These are phyloP conservation scores for Populus nigra DNA, from an alignment of 345 rosid genomes.

Conservation along the genomic window DNA sequence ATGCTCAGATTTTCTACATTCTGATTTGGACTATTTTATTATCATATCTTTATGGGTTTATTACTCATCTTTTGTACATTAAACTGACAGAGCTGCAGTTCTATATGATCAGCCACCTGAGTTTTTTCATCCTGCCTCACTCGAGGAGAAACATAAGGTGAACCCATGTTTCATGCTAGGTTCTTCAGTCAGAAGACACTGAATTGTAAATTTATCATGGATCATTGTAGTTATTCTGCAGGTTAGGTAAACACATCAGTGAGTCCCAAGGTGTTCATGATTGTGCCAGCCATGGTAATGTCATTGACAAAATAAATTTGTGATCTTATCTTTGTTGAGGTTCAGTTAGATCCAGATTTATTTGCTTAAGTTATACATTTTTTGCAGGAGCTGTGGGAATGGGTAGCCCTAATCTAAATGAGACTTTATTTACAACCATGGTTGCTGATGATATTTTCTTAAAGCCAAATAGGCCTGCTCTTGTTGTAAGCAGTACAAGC, in stretches of 20 bases:
- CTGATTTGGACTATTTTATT: slow-evolving; percentile 1
- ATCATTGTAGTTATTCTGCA: slow-evolving; percentile 69
- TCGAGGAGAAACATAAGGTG: slow-evolving; percentile 83
- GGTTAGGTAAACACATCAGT: slow-evolving; percentile 54
- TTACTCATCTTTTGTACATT: slow-evolving; percentile 7
- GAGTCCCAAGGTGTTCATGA: slow-evolving; percentile 57
- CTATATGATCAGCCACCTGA: slow-evolving; percentile 96
- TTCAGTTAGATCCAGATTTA: neutral
- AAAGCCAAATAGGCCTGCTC: slow-evolving; percentile 80
- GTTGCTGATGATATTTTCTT: slow-evolving; percentile 37
- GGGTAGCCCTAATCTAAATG: slow-evolving; percentile 34
- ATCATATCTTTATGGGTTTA: slow-evolving; percentile 4
- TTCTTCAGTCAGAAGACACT: neutral
- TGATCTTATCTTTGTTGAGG: neutral
- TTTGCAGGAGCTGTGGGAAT: slow-evolving; percentile 26
- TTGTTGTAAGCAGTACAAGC: slow-evolving; percentile 97
- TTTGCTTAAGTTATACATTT: neutral
- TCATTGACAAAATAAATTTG: neutral
- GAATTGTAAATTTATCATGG: slow-evolving; percentile 5
- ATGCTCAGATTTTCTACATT: slow-evolving; percentile 20
- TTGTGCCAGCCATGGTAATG: slow-evolving; percentile 60
- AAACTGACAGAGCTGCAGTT: slow-evolving; percentile 60
- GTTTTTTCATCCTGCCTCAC: slow-evolving; percentile 70
- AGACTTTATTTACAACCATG: slow-evolving; percentile 61
- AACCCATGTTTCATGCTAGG: slow-evolving; percentile 18